Evolutionary conservation across 306 rosid genomes (phyloP).

Genomic region (Erythrophleum fordii): DNA sequence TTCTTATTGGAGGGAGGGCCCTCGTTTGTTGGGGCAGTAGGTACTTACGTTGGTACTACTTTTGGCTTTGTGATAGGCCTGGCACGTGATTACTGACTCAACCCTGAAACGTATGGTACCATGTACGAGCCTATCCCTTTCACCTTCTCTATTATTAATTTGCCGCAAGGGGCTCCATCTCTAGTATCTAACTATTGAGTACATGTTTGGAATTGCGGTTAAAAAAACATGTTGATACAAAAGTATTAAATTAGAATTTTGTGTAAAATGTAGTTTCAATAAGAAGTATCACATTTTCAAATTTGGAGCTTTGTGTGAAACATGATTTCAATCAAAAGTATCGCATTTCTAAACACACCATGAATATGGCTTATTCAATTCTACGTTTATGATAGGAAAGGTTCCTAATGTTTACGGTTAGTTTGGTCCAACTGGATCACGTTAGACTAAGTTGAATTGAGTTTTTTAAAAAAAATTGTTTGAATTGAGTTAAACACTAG

Average conservation of each 20-base stretch:
- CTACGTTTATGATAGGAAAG: neutral
- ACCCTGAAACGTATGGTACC: neutral
- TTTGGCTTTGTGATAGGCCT: slow-evolving; percentile 30
- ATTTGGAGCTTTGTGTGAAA: no score
- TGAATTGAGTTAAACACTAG: no score
- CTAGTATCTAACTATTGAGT: neutral
- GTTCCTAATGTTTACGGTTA: neutral
- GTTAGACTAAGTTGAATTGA: no score
- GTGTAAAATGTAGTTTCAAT: no score
- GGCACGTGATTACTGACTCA: slow-evolving; percentile 27
- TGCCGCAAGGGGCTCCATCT: slow-evolving; percentile 5
- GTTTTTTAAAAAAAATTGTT: no score
- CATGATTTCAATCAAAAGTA: no score
- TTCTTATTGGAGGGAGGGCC: slow-evolving; percentile 31
- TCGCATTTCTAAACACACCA: no score
- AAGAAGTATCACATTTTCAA: no score
- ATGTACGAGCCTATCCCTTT: slow-evolving; percentile 29
- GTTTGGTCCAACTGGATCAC: no score
- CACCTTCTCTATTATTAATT: slow-evolving; percentile 3
- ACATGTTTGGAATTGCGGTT: no score
- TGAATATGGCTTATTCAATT: neutral
- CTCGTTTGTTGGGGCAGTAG: slow-evolving; percentile 14
- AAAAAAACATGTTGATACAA: no score
- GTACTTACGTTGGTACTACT: slow-evolving; percentile 44
- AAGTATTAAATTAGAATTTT: no score